These are phyloP conservation scores for Melanopsichium pennsylvanicum DNA, from an alignment of 1,284 basidiomycete genomes.

Conservation along the genomic window DNA sequence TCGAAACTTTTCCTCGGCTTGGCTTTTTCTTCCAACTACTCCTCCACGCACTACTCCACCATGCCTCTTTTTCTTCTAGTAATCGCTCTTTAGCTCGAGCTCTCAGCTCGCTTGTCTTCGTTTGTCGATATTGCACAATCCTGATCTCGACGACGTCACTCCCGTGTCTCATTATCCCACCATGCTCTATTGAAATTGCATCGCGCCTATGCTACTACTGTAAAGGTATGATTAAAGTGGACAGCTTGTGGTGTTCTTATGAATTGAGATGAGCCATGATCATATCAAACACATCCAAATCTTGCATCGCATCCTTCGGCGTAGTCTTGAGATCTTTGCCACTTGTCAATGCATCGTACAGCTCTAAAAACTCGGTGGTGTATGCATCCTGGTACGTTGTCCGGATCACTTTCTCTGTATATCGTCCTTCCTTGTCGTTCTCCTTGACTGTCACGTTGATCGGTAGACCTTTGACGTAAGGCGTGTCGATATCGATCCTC, in stretches of 20 bases:
- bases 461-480: constrained; percentile 68
- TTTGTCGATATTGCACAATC: too few relatives aligned
- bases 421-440: constrained; percentile 59
- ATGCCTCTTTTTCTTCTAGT: too few relatives aligned
- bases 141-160: too few relatives aligned
- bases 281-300: constrained; percentile 65
- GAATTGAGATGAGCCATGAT: constrained; percentile 54
- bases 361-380: constrained; percentile 63
- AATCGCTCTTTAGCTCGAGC: too few relatives aligned
- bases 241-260: background rate
- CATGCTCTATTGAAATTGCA: too few relatives aligned
- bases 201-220: too few relatives aligned
- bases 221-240: too few relatives aligned
- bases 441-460: constrained; percentile 65
- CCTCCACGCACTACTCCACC: too few relatives aligned
- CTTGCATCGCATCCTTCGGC: constrained; percentile 53
- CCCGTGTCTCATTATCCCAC: too few relatives aligned
- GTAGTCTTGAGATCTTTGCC: constrained; percentile 37
- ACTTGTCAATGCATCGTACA: constrained; percentile 59
- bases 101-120: too few relatives aligned
- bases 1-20: too few relatives aligned
- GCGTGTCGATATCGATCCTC: constrained; percentile 64
- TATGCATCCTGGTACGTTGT: constrained; percentile 68
- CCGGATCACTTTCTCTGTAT: constrained; percentile 52
- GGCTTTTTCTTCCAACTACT: too few relatives aligned